A percentile compares a stretch with the other conserved stretches of the same genome.
Evolutionary conservation across 179 eudicot genomes (phyloP).

Genomic region (Spergularia azorica): DNA sequence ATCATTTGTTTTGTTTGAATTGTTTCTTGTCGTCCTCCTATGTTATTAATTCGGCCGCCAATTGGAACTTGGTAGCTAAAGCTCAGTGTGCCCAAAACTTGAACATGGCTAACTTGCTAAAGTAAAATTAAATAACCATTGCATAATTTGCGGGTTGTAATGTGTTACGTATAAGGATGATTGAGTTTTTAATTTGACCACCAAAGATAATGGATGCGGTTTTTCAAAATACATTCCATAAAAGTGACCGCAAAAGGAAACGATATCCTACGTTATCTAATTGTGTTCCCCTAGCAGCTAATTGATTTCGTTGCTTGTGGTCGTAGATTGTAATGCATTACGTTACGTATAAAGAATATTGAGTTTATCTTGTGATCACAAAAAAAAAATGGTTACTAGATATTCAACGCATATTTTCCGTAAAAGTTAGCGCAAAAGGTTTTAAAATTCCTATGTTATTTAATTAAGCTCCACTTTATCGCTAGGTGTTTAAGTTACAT

Average conservation of each 20-base stretch:
- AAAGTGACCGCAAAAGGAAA: too few species aligned
- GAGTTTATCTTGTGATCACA: too few species aligned
- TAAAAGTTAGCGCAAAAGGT: background rate
- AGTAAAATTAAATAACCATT: background rate
- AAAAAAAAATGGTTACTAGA: background rate
- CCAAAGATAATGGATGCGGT: too few species aligned
- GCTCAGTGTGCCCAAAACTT: background rate
- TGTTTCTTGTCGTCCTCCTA: background rate
- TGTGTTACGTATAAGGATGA: too few species aligned
- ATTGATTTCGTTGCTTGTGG: too few species aligned
- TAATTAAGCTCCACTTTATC: background rate
- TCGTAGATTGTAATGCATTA: too few species aligned
- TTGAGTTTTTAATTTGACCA: too few species aligned
- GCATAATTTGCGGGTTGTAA: too few species aligned
- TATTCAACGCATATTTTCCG: background rate
- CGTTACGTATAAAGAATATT: too few species aligned
- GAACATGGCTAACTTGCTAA: background rate
- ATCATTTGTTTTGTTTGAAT: slow-evolving; percentile 12
- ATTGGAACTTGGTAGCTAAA: slow-evolving; percentile 6
- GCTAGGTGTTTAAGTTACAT: background rate
- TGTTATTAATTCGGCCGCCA: slow-evolving; percentile 24
- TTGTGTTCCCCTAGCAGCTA: too few species aligned
- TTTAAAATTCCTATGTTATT: background rate
- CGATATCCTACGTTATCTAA: too few species aligned
- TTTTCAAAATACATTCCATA: too few species aligned